Conservation (phyloP, 2,329 filamentous ascomycete genomes). For the Colletotrichum lentis region DNA sequence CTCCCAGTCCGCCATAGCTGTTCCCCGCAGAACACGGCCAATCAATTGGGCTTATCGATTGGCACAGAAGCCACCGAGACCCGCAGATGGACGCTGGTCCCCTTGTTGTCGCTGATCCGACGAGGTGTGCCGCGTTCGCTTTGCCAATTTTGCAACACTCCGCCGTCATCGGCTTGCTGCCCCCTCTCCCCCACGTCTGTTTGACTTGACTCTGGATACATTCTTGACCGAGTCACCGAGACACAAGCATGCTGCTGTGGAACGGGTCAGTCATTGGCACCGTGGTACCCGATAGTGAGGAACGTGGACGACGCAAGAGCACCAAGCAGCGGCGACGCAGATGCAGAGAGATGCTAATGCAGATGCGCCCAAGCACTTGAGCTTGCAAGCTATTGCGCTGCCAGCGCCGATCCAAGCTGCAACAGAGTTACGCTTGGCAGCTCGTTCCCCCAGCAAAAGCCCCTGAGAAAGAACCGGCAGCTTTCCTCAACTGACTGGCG, state of each 20-base stretch:
- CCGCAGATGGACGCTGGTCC: constrained; percentile 12
- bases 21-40: neutral
- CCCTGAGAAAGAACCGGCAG: constrained; percentile 10
- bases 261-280: constrained; percentile 6
- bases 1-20: constrained; percentile 8
- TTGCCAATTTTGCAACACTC: constrained; percentile 18
- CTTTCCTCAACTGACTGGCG: constrained; percentile 35
- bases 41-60: constrained; percentile 8
- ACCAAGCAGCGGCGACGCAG: neutral
- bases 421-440: constrained; percentile 5
- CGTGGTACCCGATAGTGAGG: neutral
- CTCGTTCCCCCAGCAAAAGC: neutral
- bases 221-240: constrained; percentile 27
- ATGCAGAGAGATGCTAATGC: neutral
- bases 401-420: constrained; percentile 22
- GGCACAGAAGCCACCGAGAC: neutral
- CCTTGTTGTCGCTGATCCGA: constrained; percentile 23
- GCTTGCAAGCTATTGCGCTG: neutral
- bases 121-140: constrained; percentile 28
- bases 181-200: constrained; percentile 17
- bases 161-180: constrained; percentile 3
- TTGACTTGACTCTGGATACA: constrained; percentile 9
- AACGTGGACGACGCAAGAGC: constrained; percentile 14
- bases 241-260: constrained; percentile 14
- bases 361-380: constrained; percentile 16